Conservation (phyloP, 2,329 filamentous ascomycete species). For the Podosphaera xanthii region DNA sequence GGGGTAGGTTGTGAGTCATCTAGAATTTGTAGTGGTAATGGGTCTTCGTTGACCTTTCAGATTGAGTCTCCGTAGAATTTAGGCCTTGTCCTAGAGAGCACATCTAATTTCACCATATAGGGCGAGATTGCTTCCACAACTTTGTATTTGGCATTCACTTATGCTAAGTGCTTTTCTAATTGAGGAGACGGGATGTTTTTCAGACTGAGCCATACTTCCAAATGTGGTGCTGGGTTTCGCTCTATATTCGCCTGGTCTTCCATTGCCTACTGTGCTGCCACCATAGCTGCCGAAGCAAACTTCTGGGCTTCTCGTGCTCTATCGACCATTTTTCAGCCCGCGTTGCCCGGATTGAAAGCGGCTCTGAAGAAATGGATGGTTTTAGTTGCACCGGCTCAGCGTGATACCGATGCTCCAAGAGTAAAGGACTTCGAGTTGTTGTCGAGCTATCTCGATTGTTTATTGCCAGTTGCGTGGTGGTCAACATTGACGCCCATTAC, state of each 20-base stretch:
- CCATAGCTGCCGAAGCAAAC: neutral
- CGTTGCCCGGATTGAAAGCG: too few species aligned
- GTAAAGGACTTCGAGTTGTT: neutral
- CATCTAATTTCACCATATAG: neutral
- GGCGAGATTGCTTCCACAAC: neutral
- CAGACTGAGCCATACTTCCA: neutral
- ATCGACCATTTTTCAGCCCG: too few species aligned
- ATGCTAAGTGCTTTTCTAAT: neutral
- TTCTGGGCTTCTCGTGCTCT: neutral
- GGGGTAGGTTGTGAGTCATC: neutral
- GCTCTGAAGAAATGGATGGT: too few species aligned
- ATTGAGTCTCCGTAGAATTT: neutral
- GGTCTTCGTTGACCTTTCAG: neutral
- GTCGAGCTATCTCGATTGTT: neutral
- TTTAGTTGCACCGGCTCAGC: neutral
- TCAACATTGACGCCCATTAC: neutral
- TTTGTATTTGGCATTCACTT: neutral
- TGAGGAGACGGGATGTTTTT: neutral
- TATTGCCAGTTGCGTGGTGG: neutral
- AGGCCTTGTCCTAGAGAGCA: neutral
- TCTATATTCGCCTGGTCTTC: neutral
- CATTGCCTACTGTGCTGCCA: neutral
- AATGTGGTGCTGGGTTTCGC: neutral
- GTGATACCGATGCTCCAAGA: neutral
- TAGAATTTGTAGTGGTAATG: neutral